Base-by-base conservation (phyloP, 768 basidiomycete genomes). In the Boletus eberwhitei region DNA sequence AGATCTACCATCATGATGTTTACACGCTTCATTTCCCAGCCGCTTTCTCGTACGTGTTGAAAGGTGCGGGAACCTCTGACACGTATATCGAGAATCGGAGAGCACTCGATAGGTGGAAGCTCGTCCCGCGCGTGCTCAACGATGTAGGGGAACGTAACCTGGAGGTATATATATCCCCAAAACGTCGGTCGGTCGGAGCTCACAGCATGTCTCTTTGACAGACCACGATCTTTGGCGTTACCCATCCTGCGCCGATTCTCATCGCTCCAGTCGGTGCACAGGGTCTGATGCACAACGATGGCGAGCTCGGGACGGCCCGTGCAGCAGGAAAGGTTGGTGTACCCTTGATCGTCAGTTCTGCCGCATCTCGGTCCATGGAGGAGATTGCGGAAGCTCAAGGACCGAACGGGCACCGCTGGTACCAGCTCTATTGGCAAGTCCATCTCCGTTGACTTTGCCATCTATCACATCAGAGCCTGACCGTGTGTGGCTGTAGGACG, bases 31-130 rank as follows among this genome's bases (percentile, higher is more conserved):
- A 4, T 37, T 37, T 43, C 4, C 4, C 75, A 88, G 83, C 39
- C 67, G 78, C 86, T 9, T 92, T 85, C 72, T 70, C 78, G 66
- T 92, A 90, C 61, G 83, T 86, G 5, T 76, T 76, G 51, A 87
- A 86, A 44, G 84, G 81, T 59, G 89, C 90, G 5, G 90, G 91
- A 0, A 79, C 81, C 5, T 73, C 75, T 53, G 73, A 77, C 26
- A 93, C 91, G 4, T 79, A 84, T 65, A 74, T 69, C 29, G 82
- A 80, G 56, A 93, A 93, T 62, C 73, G 78, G 43, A 77, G 80
- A 57, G 81, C 82, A 0, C 78, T 83, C 62, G 78, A 79, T 54
- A 68, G 73, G 17, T 83, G 79, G 77, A 73, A 76, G 38, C 81
- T 86, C 57, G 68, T 84, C 21, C 82, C 82, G 9, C 75, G 79